Percentiles rank a stretch among this genome's conserved stretches.
Conservation (phyloP, 2,329 filamentous ascomycete genomes). For the Aspergillus felis region DNA sequence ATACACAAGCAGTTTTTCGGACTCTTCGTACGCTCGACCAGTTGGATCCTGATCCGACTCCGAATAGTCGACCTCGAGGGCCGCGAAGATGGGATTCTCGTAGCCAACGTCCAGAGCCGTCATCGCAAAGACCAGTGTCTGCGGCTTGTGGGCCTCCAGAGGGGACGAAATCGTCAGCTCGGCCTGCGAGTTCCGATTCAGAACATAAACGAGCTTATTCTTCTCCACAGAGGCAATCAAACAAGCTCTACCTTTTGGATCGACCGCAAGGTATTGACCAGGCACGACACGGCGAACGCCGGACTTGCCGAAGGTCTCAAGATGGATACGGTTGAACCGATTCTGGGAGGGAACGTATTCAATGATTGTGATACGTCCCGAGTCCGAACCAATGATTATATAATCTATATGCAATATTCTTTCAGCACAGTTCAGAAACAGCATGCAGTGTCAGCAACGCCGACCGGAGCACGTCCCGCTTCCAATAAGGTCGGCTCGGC, state of each 20-base stretch:
- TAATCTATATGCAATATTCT: constrained; percentile 63
- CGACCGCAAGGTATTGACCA: constrained; percentile 91
- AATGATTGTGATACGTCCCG: constrained; percentile 87
- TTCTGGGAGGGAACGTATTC: constrained; percentile 87
- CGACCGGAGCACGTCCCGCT: constrained; percentile 33
- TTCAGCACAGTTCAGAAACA: constrained; percentile 40
- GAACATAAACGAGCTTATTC: constrained; percentile 98
- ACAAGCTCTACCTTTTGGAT: constrained; percentile 93
- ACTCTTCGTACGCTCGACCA: constrained; percentile 72
- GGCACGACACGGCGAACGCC: constrained; percentile 90
- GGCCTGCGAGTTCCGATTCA: constrained; percentile 91
- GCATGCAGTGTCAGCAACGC: constrained; percentile 28
- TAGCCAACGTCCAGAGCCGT: constrained; percentile 92
- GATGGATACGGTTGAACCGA: constrained; percentile 80
- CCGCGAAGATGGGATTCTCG: constrained; percentile 93
- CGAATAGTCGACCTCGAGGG: constrained; percentile 88
- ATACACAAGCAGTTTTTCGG: constrained; percentile 90
- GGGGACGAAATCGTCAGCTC: constrained; percentile 96
- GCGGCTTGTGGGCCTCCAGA: constrained; percentile 89
- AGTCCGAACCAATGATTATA: constrained; percentile 92
- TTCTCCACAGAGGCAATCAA: constrained; percentile 94
- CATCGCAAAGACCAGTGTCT: constrained; percentile 83
- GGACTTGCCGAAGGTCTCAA: constrained; percentile 98
- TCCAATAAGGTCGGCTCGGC: constrained; percentile 26
- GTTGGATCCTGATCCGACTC: constrained; percentile 88